phyloP scores from a whole-genome alignment of 208 protist species.

The Willaertia magna region DNA sequence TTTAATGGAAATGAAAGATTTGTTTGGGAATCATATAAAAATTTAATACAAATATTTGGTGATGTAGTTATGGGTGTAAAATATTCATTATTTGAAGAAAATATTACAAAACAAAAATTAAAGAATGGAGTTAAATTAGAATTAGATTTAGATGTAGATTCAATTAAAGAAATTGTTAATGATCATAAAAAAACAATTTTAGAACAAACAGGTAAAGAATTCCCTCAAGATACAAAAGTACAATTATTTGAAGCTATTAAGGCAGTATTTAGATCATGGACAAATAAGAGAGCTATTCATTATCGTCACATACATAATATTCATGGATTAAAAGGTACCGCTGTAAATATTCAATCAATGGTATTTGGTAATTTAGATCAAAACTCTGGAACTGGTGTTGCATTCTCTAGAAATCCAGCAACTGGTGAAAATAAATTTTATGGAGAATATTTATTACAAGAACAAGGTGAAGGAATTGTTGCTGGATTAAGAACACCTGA shows the following conservation, averaged over 20 bases:
- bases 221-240: constrained; percentile 67
- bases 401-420: constrained; percentile 78
- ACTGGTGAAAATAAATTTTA: constrained; percentile 78
- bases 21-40: constrained; percentile 81
- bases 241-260: constrained; percentile 65
- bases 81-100: constrained; percentile 67
- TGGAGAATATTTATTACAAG: constrained; percentile 84
- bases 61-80: constrained; percentile 73
- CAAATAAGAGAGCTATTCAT: constrained; percentile 61
- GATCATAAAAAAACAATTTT: constrained; percentile 48
- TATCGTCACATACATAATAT: constrained; percentile 79
- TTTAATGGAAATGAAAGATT: constrained; percentile 57
- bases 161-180: constrained; percentile 53
- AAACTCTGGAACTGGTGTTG: constrained; percentile 74
- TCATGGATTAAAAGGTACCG: constrained; percentile 67
- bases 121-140: constrained; percentile 54
- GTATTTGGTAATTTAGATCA: constrained; percentile 83
- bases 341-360: constrained; percentile 85
- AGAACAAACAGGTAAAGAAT: constrained; percentile 48
- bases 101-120: constrained; percentile 55
- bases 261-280: constrained; percentile 79
- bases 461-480: constrained; percentile 87
- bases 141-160: constrained; percentile 55
- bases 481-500: constrained; percentile 81
- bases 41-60: constrained; percentile 84